A percentile compares a stretch with the other conserved stretches of the same genome.
These are phyloP conservation scores for Phytopythium litorale DNA, from an alignment of 352 stramenopile species.

Conservation along the genomic window DNA sequence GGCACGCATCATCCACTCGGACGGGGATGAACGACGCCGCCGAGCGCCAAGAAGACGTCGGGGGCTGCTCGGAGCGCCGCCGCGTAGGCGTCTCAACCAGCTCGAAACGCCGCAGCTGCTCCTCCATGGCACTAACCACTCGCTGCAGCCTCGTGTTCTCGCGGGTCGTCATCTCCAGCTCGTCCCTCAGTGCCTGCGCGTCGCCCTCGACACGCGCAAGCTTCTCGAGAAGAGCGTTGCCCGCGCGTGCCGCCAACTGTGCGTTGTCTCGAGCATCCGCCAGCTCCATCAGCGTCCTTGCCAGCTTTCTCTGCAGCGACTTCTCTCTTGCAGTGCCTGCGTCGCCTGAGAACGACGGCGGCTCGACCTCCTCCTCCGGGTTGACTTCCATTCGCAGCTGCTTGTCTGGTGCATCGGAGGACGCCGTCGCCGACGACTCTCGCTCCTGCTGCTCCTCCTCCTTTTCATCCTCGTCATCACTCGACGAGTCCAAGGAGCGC, in stretches of 20 bases:
- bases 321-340: conserved; percentile 12
- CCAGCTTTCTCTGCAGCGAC: conserved; percentile 32
- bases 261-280: conserved; percentile 38
- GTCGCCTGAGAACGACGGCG: neutral
- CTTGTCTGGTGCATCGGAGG: neutral
- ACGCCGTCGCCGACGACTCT: conserved; percentile 5
- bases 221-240: conserved; percentile 41
- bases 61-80: neutral
- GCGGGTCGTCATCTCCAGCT: conserved; percentile 5
- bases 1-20: neutral
- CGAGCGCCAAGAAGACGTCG: neutral
- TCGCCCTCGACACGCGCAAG: conserved; percentile 18
- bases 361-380: conserved; percentile 10
- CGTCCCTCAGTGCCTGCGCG: conserved; percentile 1
- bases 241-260: conserved; percentile 41
- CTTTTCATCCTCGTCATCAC: neutral
- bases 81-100: neutral
- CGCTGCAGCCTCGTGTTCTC: conserved; percentile 18
- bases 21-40: neutral
- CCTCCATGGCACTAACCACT: neutral
- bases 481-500: conserved; percentile 10
- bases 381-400: neutral
- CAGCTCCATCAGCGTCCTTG: conserved; percentile 37
- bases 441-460: neutral
- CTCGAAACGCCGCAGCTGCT: conserved; percentile 1